Conservation (phyloP, 306 rosid genomes). For the Dryas octopetala region DNA sequence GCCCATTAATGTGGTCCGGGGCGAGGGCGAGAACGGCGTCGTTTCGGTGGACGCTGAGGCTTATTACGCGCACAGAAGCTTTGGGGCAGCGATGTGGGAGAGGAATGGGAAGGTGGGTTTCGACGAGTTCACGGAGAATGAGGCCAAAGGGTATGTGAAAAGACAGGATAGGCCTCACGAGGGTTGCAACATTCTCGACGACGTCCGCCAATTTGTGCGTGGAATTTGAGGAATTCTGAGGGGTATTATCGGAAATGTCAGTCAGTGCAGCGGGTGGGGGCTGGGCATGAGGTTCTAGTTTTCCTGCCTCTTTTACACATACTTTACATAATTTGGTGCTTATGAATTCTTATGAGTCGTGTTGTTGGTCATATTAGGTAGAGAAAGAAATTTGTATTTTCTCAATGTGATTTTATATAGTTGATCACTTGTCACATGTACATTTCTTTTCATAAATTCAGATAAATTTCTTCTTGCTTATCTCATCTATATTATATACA, state of each 20-base stretch:
- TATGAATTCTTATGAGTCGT: too few species aligned
- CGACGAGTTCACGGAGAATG: conserved; percentile 26
- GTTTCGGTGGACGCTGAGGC: conserved; percentile 45
- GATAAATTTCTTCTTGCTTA: not conserved
- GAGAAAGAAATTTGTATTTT: too few species aligned
- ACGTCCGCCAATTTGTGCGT: conserved; percentile 15
- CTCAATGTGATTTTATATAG: too few species aligned
- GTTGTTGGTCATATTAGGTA: too few species aligned
- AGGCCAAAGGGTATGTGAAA: conserved; percentile 36
- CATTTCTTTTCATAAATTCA: not conserved
- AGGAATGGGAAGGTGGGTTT: conserved; percentile 38
- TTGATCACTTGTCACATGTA: not conserved
- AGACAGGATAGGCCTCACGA: conserved; percentile 25
- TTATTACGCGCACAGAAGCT: conserved; percentile 49
- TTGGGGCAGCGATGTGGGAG: conserved; percentile 53
- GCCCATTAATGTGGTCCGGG: conserved; percentile 14
- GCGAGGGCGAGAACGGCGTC: not conserved
- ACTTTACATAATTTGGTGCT: too few species aligned
- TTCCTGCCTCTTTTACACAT: too few species aligned
- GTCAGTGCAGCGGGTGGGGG: too few species aligned
- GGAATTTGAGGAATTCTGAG: not conserved
- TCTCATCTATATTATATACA: too few species aligned
- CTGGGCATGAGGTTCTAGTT: too few species aligned
- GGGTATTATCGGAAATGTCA: not conserved
- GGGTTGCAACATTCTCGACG: conserved; percentile 23